Conservation (phyloP, 1,139 yeast genomes). For the Blastobotrys aristatus region DNA sequence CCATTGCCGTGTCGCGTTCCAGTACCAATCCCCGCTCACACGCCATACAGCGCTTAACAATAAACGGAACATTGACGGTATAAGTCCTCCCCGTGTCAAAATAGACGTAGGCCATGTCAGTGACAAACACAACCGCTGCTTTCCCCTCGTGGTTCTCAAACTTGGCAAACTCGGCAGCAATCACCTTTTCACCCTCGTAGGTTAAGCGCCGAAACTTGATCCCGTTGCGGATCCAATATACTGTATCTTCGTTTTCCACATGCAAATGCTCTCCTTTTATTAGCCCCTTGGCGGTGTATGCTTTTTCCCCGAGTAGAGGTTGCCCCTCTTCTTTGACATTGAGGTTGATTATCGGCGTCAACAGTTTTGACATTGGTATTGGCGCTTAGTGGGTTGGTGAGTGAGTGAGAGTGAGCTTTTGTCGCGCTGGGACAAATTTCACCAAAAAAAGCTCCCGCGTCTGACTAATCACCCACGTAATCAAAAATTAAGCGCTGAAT, state of each 20-base stretch:
- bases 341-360: constrained; percentile 7
- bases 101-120: constrained; percentile 44
- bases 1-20: constrained; percentile 40
- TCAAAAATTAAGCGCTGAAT: too few species aligned
- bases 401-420: too few species aligned
- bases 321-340: constrained; percentile 2
- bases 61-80: constrained; percentile 60
- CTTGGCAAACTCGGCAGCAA: constrained; percentile 47
- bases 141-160: constrained; percentile 28
- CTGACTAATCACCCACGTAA: too few species aligned
- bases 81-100: constrained; percentile 53
- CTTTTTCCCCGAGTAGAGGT: constrained; percentile 2
- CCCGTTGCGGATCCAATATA: constrained; percentile 48
- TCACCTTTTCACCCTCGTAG: constrained; percentile 44
- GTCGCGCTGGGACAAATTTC: too few species aligned
- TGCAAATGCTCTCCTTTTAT: constrained; percentile 15
- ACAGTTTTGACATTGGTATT: background rate
- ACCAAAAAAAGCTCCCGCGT: too few species aligned
- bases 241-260: constrained; percentile 30
- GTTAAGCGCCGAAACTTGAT: constrained; percentile 45
- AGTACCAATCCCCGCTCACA: constrained; percentile 62
- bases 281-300: constrained; percentile 2
- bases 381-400: too few species aligned
- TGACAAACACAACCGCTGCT: constrained; percentile 27
- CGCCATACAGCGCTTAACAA: constrained; percentile 49